Conservation (phyloP, 345 rosid genomes). For the Trapa bicornis region DNA sequence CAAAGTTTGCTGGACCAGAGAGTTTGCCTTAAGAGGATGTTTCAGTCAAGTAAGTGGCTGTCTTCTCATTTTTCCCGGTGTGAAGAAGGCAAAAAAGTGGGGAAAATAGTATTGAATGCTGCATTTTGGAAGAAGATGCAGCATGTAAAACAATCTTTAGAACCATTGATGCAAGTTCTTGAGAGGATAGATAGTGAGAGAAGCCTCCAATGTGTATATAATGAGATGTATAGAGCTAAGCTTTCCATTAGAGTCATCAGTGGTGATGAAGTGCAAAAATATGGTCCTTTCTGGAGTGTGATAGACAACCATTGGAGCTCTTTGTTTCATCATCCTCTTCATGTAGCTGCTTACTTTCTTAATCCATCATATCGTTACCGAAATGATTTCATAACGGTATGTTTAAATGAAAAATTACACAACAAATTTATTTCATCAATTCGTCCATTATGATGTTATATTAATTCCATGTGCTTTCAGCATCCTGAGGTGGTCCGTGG, state of each 20-base stretch:
- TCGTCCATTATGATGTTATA: slow-evolving; percentile 1
- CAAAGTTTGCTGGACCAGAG: slow-evolving; percentile 49
- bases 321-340: slow-evolving; percentile 73
- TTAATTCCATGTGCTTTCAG: slow-evolving; percentile 28
- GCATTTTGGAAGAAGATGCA: slow-evolving; percentile 69
- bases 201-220: slow-evolving; percentile 42
- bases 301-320: slow-evolving; percentile 66
- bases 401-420: slow-evolving; percentile 6
- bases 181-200: slow-evolving; percentile 34
- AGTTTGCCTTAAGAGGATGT: slow-evolving; percentile 46
- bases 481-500: slow-evolving; percentile 73
- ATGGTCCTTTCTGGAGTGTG: slow-evolving; percentile 67
- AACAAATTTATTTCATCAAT: not conserved
- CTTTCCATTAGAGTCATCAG: slow-evolving; percentile 47
- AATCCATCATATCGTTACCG: slow-evolving; percentile 75
- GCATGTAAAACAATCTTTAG: slow-evolving; percentile 47
- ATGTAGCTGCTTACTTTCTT: slow-evolving; percentile 81
- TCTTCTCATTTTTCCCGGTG: slow-evolving; percentile 38
- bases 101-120: slow-evolving; percentile 34
- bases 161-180: slow-evolving; percentile 51
- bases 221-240: slow-evolving; percentile 49
- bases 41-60: slow-evolving; percentile 59
- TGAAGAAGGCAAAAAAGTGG: slow-evolving; percentile 58
- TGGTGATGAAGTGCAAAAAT: slow-evolving; percentile 50
- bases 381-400: slow-evolving; percentile 66